Evolutionary conservation across 2,329 filamentous ascomycete species (phyloP).

Genomic region (Chrysoporthe cubensis): DNA sequence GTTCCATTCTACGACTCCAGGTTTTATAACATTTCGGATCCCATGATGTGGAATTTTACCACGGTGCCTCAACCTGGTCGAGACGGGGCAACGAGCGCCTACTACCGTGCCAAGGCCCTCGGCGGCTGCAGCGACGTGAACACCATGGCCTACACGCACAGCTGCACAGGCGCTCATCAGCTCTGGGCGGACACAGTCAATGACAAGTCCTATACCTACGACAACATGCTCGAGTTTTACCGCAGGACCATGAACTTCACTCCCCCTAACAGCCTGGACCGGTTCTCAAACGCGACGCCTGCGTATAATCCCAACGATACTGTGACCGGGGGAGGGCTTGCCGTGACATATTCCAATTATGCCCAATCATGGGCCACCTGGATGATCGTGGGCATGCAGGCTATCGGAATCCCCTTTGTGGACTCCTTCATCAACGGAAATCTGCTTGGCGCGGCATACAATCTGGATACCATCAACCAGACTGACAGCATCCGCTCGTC

Average conservation of each 20-base stretch:
- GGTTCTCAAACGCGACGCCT: slow-evolving; percentile 17
- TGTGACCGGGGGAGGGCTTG: background rate
- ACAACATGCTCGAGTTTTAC: slow-evolving; percentile 21
- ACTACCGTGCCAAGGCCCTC: background rate
- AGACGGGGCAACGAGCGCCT: too few relatives aligned
- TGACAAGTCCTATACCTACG: slow-evolving; percentile 19
- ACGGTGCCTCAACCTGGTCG: too few relatives aligned
- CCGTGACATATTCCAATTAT: slow-evolving; percentile 3
- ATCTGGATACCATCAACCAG: slow-evolving; percentile 6
- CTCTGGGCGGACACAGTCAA: slow-evolving; percentile 22
- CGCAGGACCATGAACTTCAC: slow-evolving; percentile 19
- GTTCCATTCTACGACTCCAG: slow-evolving; percentile 14
- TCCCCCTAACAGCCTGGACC: background rate
- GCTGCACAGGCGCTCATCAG: slow-evolving; percentile 11
- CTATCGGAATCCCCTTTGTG: slow-evolving; percentile 9
- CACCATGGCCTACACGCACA: slow-evolving; percentile 16
- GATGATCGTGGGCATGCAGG: slow-evolving; percentile 8
- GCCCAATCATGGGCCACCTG: slow-evolving; percentile 19
- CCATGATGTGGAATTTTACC: background rate
- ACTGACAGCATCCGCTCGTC: background rate
- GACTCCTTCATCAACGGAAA: slow-evolving; percentile 7
- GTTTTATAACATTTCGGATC: background rate
- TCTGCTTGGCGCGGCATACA: slow-evolving; percentile 7
- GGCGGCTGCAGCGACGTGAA: slow-evolving; percentile 18
- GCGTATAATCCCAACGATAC: background rate